Evolutionary conservation across 768 basidiomycete species (phyloP).

Genomic region (Symmetrospora coprosmae): DNA sequence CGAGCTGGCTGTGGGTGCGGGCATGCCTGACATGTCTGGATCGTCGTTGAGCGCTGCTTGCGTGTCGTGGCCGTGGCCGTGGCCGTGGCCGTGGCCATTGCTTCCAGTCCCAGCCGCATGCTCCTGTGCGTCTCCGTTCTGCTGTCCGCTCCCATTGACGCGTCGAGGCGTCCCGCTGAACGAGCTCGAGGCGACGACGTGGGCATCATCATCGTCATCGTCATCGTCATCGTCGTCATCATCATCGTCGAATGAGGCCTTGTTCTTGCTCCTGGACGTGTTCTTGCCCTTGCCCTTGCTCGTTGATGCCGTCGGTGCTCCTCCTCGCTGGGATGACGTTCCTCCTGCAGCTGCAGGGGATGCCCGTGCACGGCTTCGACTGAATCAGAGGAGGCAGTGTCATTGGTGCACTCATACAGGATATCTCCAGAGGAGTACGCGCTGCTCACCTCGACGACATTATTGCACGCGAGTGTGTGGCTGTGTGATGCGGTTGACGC

Average conservation of each 20-base stretch:
- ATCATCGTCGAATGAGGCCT: neutral
- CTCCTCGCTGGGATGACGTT: too few species aligned
- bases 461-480: too few species aligned
- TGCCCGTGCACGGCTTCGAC: too few species aligned
- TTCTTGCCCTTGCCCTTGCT: neutral
- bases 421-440: too few species aligned
- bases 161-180: neutral
- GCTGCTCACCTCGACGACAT: too few species aligned
- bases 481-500: too few species aligned
- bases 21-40: neutral
- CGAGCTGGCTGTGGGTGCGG: conserved; percentile 5
- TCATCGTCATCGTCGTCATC: neutral
- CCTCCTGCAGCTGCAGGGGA: too few species aligned
- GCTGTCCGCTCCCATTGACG: neutral
- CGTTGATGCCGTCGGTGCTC: neutral
- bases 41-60: neutral
- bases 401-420: too few species aligned
- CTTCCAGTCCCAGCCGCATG: neutral
- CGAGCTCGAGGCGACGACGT: neutral
- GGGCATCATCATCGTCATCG: neutral
- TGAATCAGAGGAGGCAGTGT: too few species aligned
- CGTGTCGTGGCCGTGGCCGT: too few species aligned
- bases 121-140: neutral
- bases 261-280: neutral
- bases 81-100: neutral